Evolutionary conservation across 1,139 yeast species (phyloP).

Genomic region (Sugiyamaella sp.): DNA sequence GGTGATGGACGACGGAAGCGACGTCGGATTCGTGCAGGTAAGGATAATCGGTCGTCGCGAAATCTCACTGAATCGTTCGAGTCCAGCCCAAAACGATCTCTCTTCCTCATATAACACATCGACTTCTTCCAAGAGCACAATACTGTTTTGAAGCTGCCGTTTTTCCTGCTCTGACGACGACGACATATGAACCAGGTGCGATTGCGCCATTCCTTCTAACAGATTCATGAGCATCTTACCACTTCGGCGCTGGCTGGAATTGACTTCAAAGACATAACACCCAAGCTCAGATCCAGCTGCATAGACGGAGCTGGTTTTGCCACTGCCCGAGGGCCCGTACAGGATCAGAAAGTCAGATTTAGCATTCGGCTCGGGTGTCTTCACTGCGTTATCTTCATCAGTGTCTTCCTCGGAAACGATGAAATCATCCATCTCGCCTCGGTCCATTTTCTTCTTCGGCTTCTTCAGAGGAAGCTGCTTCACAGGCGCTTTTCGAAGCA

Average conservation of each 20-base stretch:
- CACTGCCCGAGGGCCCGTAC: slow-evolving; percentile 73
- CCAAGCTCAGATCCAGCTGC: slow-evolving; percentile 64
- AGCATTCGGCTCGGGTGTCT: slow-evolving; percentile 31
- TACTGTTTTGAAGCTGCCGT: slow-evolving; percentile 56
- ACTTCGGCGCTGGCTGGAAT: slow-evolving; percentile 71
- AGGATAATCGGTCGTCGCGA: slow-evolving; percentile 80
- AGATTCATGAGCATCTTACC: slow-evolving; percentile 67
- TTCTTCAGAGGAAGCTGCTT: slow-evolving; percentile 25
- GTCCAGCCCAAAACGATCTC: slow-evolving; percentile 75
- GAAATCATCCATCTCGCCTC: slow-evolving; percentile 48
- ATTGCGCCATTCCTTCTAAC: slow-evolving; percentile 79
- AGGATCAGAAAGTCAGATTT: slow-evolving; percentile 52
- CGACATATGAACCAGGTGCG: slow-evolving; percentile 70
- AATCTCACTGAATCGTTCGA: slow-evolving; percentile 62
- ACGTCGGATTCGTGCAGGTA: slow-evolving; percentile 63
- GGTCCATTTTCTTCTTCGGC: slow-evolving; percentile 31
- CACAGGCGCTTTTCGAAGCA: slow-evolving; percentile 24
- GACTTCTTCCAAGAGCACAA: slow-evolving; percentile 82
- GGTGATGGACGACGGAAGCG: slow-evolving; percentile 56
- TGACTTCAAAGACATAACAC: slow-evolving; percentile 83
- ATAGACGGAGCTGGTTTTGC: slow-evolving; percentile 77
- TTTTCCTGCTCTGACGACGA: slow-evolving; percentile 24
- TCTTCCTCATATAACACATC: slow-evolving; percentile 83
- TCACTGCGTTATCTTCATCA: slow-evolving; percentile 31
- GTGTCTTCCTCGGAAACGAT: slow-evolving; percentile 43